Conservation (phyloP, 2,329 filamentous ascomycete genomes). For the Leptographium procerum region DNA sequence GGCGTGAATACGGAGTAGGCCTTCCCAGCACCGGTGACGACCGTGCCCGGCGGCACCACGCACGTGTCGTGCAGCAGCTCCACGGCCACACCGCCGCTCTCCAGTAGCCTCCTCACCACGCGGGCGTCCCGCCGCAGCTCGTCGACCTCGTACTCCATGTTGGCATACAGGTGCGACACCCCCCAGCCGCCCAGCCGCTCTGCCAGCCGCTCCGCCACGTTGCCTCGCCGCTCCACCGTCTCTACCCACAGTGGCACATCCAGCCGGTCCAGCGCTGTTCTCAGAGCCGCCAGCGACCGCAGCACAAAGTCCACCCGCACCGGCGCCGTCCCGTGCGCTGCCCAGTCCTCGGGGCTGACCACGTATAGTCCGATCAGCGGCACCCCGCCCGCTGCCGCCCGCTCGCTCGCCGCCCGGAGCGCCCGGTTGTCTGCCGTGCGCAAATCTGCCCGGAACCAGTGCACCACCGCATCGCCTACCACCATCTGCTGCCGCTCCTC, state of each 20-base stretch:
- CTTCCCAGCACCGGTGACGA: slow-evolving; percentile 56
- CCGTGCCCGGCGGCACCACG: slow-evolving; percentile 62
- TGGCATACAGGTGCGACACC: slow-evolving; percentile 64
- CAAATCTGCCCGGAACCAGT: slow-evolving; percentile 86
- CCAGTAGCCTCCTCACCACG: not conserved
- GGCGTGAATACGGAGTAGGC: slow-evolving; percentile 79
- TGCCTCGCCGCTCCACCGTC: slow-evolving; percentile 53
- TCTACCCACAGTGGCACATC: slow-evolving; percentile 72
- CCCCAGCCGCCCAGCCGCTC: slow-evolving; percentile 61
- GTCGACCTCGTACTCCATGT: slow-evolving; percentile 87
- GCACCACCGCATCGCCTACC: slow-evolving; percentile 55
- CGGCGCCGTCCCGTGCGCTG: slow-evolving; percentile 65
- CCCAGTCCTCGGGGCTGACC: slow-evolving; percentile 71
- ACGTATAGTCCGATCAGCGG: slow-evolving; percentile 70
- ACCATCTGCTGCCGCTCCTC: slow-evolving; percentile 37
- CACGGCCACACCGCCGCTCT: not conserved
- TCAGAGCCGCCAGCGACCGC: slow-evolving; percentile 56
- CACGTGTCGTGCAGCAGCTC: not conserved
- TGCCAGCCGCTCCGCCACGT: slow-evolving; percentile 49
- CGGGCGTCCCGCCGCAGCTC: slow-evolving; percentile 44
- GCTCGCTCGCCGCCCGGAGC: slow-evolving; percentile 52
- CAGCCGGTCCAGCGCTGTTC: slow-evolving; percentile 53
- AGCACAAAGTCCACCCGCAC: slow-evolving; percentile 71
- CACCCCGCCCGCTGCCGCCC: slow-evolving; percentile 27
- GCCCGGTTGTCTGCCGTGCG: slow-evolving; percentile 63